These are phyloP conservation scores for Tolypocladium inflatum DNA, from an alignment of 2,329 filamentous ascomycete species.

Conservation along the genomic window DNA sequence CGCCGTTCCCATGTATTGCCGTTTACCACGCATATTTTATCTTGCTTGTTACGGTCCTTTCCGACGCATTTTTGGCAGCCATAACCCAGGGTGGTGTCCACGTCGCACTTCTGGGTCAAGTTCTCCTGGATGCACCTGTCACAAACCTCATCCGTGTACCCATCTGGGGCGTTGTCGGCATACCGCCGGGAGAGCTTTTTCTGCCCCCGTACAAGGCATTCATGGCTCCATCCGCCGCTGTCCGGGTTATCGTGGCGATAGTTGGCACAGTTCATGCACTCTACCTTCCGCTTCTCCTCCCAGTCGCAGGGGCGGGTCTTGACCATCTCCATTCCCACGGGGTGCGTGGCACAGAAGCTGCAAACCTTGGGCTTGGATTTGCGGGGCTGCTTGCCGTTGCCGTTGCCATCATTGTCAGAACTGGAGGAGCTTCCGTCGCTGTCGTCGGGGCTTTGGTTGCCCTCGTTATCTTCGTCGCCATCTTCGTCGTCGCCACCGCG, in stretches of 20 bases:
- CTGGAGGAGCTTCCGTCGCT: neutral
- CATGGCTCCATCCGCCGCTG: neutral
- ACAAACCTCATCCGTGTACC: conserved; percentile 6
- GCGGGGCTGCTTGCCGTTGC: neutral
- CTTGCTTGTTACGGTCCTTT: neutral
- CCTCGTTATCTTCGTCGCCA: neutral
- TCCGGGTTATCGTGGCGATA: conserved; percentile 5
- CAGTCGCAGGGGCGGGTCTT: conserved; percentile 6
- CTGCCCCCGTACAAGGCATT: conserved; percentile 5
- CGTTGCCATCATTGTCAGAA: neutral
- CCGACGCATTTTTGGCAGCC: conserved; percentile 10
- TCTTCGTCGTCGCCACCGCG: neutral
- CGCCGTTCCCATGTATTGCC: conserved; percentile 3
- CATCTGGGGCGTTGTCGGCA: conserved; percentile 5
- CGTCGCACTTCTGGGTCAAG: conserved; percentile 8
- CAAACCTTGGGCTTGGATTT: conserved; percentile 1
- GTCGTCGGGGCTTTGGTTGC: neutral
- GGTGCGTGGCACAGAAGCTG: conserved; percentile 7
- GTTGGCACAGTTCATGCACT: conserved; percentile 17
- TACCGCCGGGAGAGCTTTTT: conserved; percentile 7
- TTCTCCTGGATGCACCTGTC: conserved; percentile 4
- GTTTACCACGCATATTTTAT: conserved; percentile 1
- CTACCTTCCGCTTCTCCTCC: conserved; percentile 5
- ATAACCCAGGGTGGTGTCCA: conserved; percentile 10
- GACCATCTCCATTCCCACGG: conserved; percentile 1